Evolutionary conservation across 495 filamentous ascomycete species (phyloP), one percentile per base, ranked within the genome.

Genomic region (Schizothecium vesticola): DNA sequence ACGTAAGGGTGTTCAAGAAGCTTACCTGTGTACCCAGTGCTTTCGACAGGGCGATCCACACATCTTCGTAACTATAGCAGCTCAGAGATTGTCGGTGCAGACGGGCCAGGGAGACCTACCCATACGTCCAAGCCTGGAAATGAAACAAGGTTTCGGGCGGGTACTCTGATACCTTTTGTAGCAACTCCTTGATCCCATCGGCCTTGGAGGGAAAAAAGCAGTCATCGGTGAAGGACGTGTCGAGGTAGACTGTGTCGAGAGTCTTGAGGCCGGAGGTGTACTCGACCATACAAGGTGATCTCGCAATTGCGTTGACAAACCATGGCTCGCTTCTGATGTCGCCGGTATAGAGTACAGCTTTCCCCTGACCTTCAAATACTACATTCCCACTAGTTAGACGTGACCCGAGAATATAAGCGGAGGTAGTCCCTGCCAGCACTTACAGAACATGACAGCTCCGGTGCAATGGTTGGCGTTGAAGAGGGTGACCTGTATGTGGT

Each of bases 381-480:
- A 22, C 0, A 13, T n/a, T 4, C 12, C 11, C n/a, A n/a, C 5
- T 12, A 3, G 21, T 63, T 13, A 13, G 24, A 22, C 28, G 19
- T 58, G 10, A 63, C 65, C 2, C 22, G 4, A 12, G 19, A 6
- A 9, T 31, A 23, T 13, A 0, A 22, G 21, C 0, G 9, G 1
- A 7, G 12, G 67, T 51, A 69, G 16, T 55, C 55, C 10, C 43
- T 51, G 19, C 36, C 43, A 12, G 21, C 10, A 58, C 68, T 23
- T 71, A 86, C 84, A 68, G 74, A 97, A 97, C 92, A 97, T 97
- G 28, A 97, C 93, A 23, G 93, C 89, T 3, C 94, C 94, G 22
- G 89, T 81, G 74, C 94, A 98, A 73, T 97, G 94, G 73, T 98
- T 97, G 9, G 94, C 94, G 81, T 97, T 89, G 36, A 97, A 86